A percentile compares a stretch with the other conserved stretches of the same genome.
phyloP scores from a whole-genome alignment of 495 filamentous ascomycete species.

The Penicillium parvum region DNA sequence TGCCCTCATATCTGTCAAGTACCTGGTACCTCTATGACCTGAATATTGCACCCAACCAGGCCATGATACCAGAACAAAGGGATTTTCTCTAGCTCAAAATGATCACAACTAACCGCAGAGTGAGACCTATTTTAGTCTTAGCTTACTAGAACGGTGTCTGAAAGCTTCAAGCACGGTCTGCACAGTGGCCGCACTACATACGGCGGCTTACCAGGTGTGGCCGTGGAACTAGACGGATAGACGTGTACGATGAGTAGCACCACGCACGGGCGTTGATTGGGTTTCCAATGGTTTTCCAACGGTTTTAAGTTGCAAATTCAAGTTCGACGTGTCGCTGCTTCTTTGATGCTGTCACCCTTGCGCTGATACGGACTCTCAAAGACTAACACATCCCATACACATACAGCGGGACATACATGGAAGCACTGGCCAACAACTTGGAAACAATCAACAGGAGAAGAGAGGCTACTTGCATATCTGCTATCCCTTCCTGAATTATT shows the following conservation, averaged over 20 bases:
- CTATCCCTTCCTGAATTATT: background rate
- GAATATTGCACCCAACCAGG: too few relatives aligned
- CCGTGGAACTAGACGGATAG: constrained; percentile 5
- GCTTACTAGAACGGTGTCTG: too few relatives aligned
- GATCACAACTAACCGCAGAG: background rate
- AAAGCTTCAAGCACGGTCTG: too few relatives aligned
- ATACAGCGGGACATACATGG: too few relatives aligned
- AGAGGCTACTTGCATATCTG: background rate
- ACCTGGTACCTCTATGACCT: background rate
- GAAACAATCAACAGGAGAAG: too few relatives aligned
- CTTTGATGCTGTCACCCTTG: constrained; percentile 8
- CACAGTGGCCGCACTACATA: too few relatives aligned
- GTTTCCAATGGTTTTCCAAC: constrained; percentile 12
- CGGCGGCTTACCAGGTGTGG: constrained; percentile 8
- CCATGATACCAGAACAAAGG: background rate
- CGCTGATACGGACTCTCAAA: background rate
- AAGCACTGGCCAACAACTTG: too few relatives aligned
- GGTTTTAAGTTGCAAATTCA: constrained; percentile 14
- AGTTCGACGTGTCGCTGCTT: constrained; percentile 9
- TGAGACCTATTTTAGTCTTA: background rate
- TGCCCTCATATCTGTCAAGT: background rate
- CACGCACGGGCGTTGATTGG: constrained; percentile 11
- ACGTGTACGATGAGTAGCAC: constrained; percentile 6
- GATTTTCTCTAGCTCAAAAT: too few relatives aligned
- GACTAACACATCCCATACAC: too few relatives aligned